Evolutionary conservation across 805 yeast species (phyloP), one percentile per base, ranked within the genome.

Genomic region (Wickerhamiella spandovensis): DNA sequence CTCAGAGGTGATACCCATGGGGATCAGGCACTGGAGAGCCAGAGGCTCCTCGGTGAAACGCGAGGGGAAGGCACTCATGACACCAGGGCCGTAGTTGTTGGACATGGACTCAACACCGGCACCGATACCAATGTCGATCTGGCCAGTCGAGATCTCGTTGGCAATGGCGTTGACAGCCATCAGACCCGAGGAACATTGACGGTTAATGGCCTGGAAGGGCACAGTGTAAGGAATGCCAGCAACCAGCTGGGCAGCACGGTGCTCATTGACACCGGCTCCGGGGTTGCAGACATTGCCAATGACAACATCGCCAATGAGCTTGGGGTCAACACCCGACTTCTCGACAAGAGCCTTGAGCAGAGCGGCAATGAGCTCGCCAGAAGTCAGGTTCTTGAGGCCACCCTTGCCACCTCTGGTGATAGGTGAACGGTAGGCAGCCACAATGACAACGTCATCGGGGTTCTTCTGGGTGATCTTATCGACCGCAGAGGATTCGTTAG

Each of bases 1-100:
- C 71, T 90, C 97, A 63, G 87, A 84, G 49, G 97, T 90, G 61
- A 82, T 81, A 44, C 97, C 97, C 97, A 90, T 90, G 57, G 97
- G 97, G 55, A 90, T 78, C 67, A 83, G 70, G 69, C 97, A 90
- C 66, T 81, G 81, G 54, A 72, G 72, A n/a, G 82, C 81, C 45
- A 71, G 75, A 47, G 64, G 61, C 56, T 72, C 65, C 51, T 58
- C 63, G 44, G 70, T 61, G 60, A 77, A 62, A 23, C 59, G 58
- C 44, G 53, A 54, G 12, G 85, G 78, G 53, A 82, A 72, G 42
- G 71, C 69, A 10, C 87, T 82, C 52, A 82, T 69, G 41, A 90
- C 78, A 57, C 76, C 76, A 22, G 92, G 84, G n/a, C 92, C 92
- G 66, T 84, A 88, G 70, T 82, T 81, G 55, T 75, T 71, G n/a